phyloP scores from a whole-genome alignment of 2,329 filamentous ascomycete species.

The Aspergillus floridensis region DNA sequence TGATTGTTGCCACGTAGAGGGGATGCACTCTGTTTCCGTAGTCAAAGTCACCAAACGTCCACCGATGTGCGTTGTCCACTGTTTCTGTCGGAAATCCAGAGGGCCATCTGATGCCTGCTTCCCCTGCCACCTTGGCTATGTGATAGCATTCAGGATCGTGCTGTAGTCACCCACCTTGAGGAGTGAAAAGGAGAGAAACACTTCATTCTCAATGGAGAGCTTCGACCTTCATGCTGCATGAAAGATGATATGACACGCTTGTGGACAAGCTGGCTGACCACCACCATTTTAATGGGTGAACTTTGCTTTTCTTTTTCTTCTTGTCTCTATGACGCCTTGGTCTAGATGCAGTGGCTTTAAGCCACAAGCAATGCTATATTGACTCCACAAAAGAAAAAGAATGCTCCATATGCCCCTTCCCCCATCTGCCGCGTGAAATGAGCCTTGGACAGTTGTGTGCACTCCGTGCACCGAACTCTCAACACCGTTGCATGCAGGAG shows the following conservation, averaged over 20 bases:
- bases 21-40: not conserved
- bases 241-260: not conserved
- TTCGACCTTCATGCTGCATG: not conserved
- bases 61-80: not conserved
- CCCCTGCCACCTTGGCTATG: not conserved
- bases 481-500: slow-evolving; percentile 1
- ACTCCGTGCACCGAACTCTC: not conserved
- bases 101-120: not conserved
- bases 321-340: not conserved
- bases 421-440: not conserved
- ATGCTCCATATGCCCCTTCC: not conserved
- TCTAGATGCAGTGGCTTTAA: not conserved
- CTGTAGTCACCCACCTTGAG: not conserved
- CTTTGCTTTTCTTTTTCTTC: not conserved
- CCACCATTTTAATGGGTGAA: not conserved
- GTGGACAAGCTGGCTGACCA: not conserved
- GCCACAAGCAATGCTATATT: not conserved
- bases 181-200: not conserved
- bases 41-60: no score
- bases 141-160: not conserved
- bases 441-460: not conserved
- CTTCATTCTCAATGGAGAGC: not conserved
- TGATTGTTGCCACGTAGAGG: not conserved
- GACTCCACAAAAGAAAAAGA: not conserved
- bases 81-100: not conserved